Base-by-base conservation (phyloP, 2,329 filamentous ascomycete genomes). In the Akanthomyces dipterigenus region DNA sequence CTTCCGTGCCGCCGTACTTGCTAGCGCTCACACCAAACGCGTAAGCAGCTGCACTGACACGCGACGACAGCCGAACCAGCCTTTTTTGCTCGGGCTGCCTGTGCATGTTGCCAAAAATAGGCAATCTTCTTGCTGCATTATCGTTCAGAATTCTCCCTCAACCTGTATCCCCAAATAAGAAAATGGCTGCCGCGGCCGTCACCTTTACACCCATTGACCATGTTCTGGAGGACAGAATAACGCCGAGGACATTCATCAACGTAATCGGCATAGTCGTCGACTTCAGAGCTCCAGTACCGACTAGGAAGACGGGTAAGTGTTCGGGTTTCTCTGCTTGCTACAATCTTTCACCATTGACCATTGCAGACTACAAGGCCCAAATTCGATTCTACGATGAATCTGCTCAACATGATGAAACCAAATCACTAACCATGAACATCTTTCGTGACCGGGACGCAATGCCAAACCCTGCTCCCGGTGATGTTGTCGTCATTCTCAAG, bases 181-280 rank as follows among this genome's bases (percentile, higher is more conserved):
- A 43, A 51, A 62, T 62, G 60, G 26, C 58, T 14, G 18, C 38
- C 22, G 24, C 43, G 24, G 67, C 62, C 8, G 58, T 42, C 18
- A 22, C 55, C 11, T 45, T 55, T 24, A 54, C 53, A 3, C 18
- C 69, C 14, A 71, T 80, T 65, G 68, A 74, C 64, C 70, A 78
- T 34, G 69, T 85, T 22, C 67, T 85, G 63, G 72, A 80, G 55
- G 72, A 72, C 22, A 9, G 69, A 71, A 26, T 60, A 72, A 50
- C 51, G 65, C 9, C 18, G 66, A 28, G 64, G 69, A 31, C 66
- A 46, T 2, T 62, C 76, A 6, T 87, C 64, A 88, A 78, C 72
- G 75, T 95, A 45, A 81, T 91, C 55, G 92, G 91, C 1, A 73
- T 93, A 5, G 82, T 93, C 3, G 83, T 84, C 56, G 89, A 93